A percentile compares a stretch with the other conserved stretches of the same genome.
phyloP scores from a whole-genome alignment of 352 stramenopile genomes.

The Discostella stelligera region DNA sequence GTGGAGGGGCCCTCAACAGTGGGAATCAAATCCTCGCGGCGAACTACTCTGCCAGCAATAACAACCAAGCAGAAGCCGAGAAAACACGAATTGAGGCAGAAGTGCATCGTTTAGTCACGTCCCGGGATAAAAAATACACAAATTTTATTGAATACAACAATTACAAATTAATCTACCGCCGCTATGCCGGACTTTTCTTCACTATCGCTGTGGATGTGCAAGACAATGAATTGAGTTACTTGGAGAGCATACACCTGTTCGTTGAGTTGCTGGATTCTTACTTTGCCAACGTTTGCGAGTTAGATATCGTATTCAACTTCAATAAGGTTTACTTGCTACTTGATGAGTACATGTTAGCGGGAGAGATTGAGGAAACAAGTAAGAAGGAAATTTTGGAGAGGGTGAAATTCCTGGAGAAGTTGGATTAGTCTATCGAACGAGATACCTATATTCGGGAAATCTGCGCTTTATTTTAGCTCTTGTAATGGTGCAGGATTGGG shows the following conservation, averaged over 20 bases:
- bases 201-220: conserved; percentile 93
- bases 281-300: conserved; percentile 98
- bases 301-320: conserved; percentile 99
- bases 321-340: conserved; percentile 99
- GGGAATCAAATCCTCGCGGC: conserved; percentile 29
- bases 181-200: conserved; percentile 98
- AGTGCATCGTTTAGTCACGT: conserved; percentile 80
- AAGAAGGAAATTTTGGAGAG: conserved; percentile 82
- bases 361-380: conserved; percentile 92
- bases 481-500: background rate
- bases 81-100: conserved; percentile 85
- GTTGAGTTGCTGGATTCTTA: conserved; percentile 98
- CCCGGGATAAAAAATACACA: conserved; percentile 83
- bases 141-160: conserved; percentile 94
- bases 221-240: conserved; percentile 96
- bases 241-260: conserved; percentile 98
- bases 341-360: conserved; percentile 98
- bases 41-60: conserved; percentile 33
- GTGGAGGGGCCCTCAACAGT: conserved; percentile 10
- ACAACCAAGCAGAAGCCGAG: conserved; percentile 76
- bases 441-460: background rate
- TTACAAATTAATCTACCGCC: conserved; percentile 98
- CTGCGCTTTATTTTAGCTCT: background rate
- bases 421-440: conserved; percentile 75
- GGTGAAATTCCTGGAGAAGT: conserved; percentile 82